Percentiles rank a stretch among this genome's conserved stretches.
Evolutionary conservation across 2,329 filamentous ascomycete genomes (phyloP).

Genomic region (Ambrosiella cleistominuta): DNA sequence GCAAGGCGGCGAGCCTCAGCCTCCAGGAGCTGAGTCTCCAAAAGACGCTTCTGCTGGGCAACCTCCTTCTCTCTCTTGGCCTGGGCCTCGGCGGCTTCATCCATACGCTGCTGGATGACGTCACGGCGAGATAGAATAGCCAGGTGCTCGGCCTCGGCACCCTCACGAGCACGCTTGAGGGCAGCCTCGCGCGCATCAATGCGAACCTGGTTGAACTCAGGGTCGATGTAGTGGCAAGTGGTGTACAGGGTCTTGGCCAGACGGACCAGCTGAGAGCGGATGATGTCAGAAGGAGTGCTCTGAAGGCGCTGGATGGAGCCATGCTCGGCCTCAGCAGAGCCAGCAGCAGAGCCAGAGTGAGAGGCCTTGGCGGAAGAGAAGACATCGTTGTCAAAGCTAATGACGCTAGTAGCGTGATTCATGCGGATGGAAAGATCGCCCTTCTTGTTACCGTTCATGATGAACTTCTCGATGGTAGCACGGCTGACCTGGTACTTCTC

Average conservation of each 20-base stretch:
- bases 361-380: constrained; percentile 93
- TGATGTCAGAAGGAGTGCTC: constrained; percentile 94
- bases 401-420: constrained; percentile 82
- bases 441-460: constrained; percentile 99
- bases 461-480: constrained; percentile 95
- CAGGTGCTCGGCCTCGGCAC: constrained; percentile 79
- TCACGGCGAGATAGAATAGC: constrained; percentile 74
- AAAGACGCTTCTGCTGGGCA: constrained; percentile 69
- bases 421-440: constrained; percentile 91
- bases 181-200: constrained; percentile 64
- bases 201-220: constrained; percentile 67
- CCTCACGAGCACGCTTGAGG: constrained; percentile 63
- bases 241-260: constrained; percentile 81
- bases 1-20: constrained; percentile 75
- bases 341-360: constrained; percentile 65
- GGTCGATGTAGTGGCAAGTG: constrained; percentile 90
- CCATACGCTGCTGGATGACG: constrained; percentile 91
- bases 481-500: constrained; percentile 87
- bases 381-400: constrained; percentile 95
- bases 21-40: constrained; percentile 74
- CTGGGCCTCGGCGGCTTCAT: constrained; percentile 74
- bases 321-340: constrained; percentile 72
- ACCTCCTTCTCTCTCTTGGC: constrained; percentile 86
- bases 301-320: constrained; percentile 85
- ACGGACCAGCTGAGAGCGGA: constrained; percentile 82